Base-by-base conservation (phyloP, 352 stramenopile species). In the Thraustochytrium striatum region DNA sequence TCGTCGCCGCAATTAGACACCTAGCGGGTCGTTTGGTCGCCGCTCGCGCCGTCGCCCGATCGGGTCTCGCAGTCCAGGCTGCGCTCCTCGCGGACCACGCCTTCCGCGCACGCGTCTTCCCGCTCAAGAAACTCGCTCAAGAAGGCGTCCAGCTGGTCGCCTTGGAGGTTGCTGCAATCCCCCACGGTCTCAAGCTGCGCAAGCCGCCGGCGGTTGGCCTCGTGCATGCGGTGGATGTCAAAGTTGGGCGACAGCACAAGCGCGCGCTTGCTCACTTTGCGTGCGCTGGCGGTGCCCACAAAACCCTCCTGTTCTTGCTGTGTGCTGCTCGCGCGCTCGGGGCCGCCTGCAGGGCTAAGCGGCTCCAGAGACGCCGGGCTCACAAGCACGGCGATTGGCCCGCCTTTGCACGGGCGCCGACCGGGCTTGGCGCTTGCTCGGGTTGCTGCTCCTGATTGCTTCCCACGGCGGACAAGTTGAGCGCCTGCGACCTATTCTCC, bases 71-170 rank as follows among this genome's bases (percentile, higher is more conserved):
- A 75, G 5, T 72, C 39, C 21, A 75, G 65, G 19, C 5, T 75
- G 0, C 39, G 13, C 30, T 75, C 65, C 3, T 30, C 11, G 21
- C 13, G n/a, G 32, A 43, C 44, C 16, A 75, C 44, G 19, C 58
- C 3, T 7, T 25, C 30, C 25, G 30, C 9, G 11, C 8, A n/a
- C 9, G 19, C 9, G 35, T 36, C 8, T 1, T 11, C 25, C 11
- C 8, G 28, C 7, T 25, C 25, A 11, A 75, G 50, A 39, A 75
- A 75, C n/a, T 75, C 65, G 1, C 61, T 43, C 36, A 75, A 30
- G 36, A 75, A 75, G 7, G 65, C 65, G 32, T 75, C 65, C 3
- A 75, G 50, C 39, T 75, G 65, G 35, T 75, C 65, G 16, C 65
- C 65, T 25, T n/a, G 65, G 0, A 75, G 65, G 16, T 75, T 75